These are phyloP conservation scores for Arachis stenosperma DNA, from an alignment of 306 rosid genomes.

Conservation along the genomic window DNA sequence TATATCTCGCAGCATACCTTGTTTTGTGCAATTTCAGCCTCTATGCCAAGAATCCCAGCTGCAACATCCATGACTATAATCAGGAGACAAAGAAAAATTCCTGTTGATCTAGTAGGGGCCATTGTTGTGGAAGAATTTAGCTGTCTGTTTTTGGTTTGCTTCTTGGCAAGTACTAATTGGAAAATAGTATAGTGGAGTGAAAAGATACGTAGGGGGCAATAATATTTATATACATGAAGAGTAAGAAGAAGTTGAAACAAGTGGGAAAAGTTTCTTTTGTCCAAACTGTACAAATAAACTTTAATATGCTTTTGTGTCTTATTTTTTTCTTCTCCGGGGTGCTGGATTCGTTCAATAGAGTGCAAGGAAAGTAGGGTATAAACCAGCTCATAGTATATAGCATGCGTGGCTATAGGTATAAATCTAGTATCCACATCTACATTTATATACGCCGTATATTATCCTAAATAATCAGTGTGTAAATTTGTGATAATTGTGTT, in stretches of 20 bases:
- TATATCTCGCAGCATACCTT: constrained; percentile 53
- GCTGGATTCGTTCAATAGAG: constrained; percentile 74
- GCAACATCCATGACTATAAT: constrained; percentile 67
- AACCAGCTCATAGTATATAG: constrained; percentile 62
- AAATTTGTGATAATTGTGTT: constrained; percentile 20
- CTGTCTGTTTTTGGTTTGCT: constrained; percentile 24
- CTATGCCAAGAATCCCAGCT: constrained; percentile 89
- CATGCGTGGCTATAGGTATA: constrained; percentile 39
- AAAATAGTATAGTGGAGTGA: not conserved
- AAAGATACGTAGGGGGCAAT: not conserved
- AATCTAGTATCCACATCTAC: constrained; percentile 1
- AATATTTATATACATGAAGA: constrained; percentile 18
- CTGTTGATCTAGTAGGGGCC: constrained; percentile 53
- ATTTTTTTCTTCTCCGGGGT: constrained; percentile 26
- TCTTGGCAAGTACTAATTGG: constrained; percentile 12
- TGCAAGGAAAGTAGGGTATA: constrained; percentile 81
- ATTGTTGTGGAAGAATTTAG: constrained; percentile 37
- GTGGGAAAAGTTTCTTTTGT: constrained; percentile 61
- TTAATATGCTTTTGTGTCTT: constrained; percentile 46
- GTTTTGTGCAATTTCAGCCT: constrained; percentile 88
- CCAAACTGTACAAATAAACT: constrained; percentile 43
- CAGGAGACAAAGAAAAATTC: constrained; percentile 70
- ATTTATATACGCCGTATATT: not conserved
- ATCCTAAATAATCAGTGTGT: constrained; percentile 6
- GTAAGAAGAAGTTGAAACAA: constrained; percentile 25